A percentile compares a stretch with the other conserved stretches of the same genome.
phyloP scores from a whole-genome alignment of 2,329 filamentous ascomycete genomes.

The Tolypocladium inflatum region DNA sequence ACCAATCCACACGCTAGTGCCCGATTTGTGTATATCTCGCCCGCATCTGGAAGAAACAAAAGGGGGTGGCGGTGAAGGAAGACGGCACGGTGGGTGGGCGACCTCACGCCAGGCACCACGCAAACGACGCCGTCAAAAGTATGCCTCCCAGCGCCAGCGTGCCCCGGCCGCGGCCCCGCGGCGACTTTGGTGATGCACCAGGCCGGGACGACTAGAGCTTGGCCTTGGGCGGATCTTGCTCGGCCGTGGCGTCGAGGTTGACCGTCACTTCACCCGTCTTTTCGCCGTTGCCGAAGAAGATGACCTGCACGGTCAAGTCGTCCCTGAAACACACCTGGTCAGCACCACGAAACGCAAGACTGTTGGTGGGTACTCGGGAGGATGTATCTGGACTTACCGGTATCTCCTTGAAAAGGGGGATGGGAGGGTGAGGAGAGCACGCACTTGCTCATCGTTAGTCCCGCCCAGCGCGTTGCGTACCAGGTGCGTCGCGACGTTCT shows the following conservation, averaged over 20 bases:
- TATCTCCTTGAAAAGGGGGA: conserved; percentile 88
- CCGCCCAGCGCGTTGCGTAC: conserved; percentile 92
- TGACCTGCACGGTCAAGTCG: conserved; percentile 93
- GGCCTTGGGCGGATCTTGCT: conserved; percentile 23
- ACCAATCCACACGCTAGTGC: neutral
- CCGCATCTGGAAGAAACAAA: neutral
- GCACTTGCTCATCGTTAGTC: conserved; percentile 87
- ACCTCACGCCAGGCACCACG: neutral
- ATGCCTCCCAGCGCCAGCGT: neutral
- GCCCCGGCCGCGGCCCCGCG: neutral
- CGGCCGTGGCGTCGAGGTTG: conserved; percentile 78
- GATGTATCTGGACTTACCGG: conserved; percentile 42
- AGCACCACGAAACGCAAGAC: neutral
- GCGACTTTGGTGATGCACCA: neutral
- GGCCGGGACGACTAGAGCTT: conserved; percentile 23
- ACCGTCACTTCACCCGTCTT: conserved; percentile 70
- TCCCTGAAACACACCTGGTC: conserved; percentile 45
- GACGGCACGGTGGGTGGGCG: neutral
- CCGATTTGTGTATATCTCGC: neutral
- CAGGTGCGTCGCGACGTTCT: conserved; percentile 92
- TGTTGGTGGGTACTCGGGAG: neutral
- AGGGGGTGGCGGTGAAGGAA: neutral
- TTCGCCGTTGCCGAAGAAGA: conserved; percentile 85
- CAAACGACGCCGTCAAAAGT: neutral
- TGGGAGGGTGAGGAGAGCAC: conserved; percentile 81